Base-by-base conservation (phyloP, 1,284 basidiomycete species). In the Pisolithus thermaeus region DNA sequence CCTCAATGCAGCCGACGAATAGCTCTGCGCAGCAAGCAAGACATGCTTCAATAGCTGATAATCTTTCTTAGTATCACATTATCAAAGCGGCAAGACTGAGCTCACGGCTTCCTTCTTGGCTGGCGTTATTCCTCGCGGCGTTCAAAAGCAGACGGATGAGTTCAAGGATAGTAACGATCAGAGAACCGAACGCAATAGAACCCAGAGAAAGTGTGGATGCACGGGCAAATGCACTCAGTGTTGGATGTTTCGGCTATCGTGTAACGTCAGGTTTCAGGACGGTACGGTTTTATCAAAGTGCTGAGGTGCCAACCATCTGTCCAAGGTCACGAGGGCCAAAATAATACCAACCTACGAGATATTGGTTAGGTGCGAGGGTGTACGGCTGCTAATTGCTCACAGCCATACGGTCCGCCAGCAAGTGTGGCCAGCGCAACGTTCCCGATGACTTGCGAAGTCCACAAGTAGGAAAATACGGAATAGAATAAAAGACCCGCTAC, bases 121-220 rank as follows among this genome's bases (percentile, higher is more conserved):
- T 77, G 18, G 89, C 86, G 56, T 81, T 84, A 61, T 86, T 80
- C 58, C 83, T 75, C 12, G 83, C 69, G 20, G 81, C 70, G 50
- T 83, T 80, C 46, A 95, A 64, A 39, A 91, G 62, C 52, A 92
- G 74, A 43, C 83, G 73, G 42, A 94, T 59, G 4, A 93, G 64
- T 60, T 96, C 92, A 44, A 96, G 74, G 28, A 96, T 65, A 0
- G 93, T 92, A 42, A 96, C 92, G 56, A 96, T 90, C 60, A 96
- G 73, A 2, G 87, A 90, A 4, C 92, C 92, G 62, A 95, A 93
- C 4, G 90, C 90, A 61, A 96, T 92, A 0, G 89, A 92, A 6
- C 92, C 93, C 28, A 97, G 77, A 1, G 90, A 93, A 49, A 87
- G 73, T 0, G 91, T 92, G 14, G 85, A 87, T n/a, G 90, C 87